These are phyloP conservation scores for Polyporus arcularius DNA, from an alignment of 768 basidiomycete species.

Conservation along the genomic window DNA sequence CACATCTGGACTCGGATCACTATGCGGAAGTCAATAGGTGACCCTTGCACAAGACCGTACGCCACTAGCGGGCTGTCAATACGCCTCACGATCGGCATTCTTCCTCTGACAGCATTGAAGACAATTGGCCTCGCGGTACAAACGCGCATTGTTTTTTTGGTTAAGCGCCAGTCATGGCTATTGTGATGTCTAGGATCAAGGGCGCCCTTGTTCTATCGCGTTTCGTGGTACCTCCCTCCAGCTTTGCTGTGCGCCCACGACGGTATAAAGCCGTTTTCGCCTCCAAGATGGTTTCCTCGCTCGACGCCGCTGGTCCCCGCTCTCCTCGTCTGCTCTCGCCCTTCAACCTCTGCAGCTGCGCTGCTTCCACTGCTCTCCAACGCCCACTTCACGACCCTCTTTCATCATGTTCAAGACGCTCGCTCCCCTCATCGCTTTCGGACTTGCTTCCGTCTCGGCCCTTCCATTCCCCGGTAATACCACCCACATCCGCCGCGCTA, in stretches of 20 bases:
- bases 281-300: neutral
- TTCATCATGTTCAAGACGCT: slow-evolving; percentile 5
- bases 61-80: too few species aligned
- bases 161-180: neutral
- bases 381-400: neutral
- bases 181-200: neutral
- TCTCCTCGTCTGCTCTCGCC: slow-evolving; percentile 1
- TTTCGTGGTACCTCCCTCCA: neutral
- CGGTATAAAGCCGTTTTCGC: slow-evolving; percentile 2
- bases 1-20: too few species aligned
- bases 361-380: neutral
- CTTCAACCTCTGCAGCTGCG: neutral
- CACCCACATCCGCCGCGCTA: neutral
- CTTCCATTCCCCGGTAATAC: slow-evolving; percentile 2
- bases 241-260: neutral
- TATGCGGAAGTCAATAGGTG: too few species aligned
- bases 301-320: slow-evolving; percentile 17
- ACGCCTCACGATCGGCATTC: too few species aligned
- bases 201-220: neutral
- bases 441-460: slow-evolving; percentile 14
- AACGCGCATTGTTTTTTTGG: neutral
- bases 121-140: too few species aligned
- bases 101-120: too few species aligned
- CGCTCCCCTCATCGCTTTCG: slow-evolving; percentile 11
- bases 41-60: too few species aligned